These are phyloP conservation scores for Aspergillus sp. DNA, from an alignment of 2,329 filamentous ascomycete genomes.

Conservation along the genomic window DNA sequence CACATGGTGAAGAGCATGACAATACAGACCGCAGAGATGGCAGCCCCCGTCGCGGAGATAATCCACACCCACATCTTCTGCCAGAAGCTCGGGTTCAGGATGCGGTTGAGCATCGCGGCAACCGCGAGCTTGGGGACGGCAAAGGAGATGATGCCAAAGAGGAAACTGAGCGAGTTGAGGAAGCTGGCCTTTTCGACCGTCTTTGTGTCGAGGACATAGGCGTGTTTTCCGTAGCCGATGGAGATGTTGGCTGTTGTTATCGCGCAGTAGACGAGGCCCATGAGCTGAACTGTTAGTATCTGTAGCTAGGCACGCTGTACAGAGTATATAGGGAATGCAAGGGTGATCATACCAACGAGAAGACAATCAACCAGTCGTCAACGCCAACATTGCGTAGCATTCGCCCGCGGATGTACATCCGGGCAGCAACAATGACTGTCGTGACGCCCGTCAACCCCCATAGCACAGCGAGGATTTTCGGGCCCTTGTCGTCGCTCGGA, in stretches of 20 bases:
- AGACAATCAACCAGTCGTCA: slow-evolving; percentile 45
- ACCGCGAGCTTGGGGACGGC: slow-evolving; percentile 36
- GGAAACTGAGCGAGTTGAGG: slow-evolving; percentile 33
- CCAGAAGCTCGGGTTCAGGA: slow-evolving; percentile 30
- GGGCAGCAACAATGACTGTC: slow-evolving; percentile 36
- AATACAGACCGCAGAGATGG: slow-evolving; percentile 42
- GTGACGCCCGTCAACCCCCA: slow-evolving; percentile 38
- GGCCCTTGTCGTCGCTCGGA: slow-evolving; percentile 39
- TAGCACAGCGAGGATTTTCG: slow-evolving; percentile 37
- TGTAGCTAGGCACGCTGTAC: too few relatives aligned
- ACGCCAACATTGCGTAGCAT: slow-evolving; percentile 40
- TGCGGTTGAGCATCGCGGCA: slow-evolving; percentile 31
- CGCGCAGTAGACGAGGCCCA: slow-evolving; percentile 22
- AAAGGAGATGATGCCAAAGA: slow-evolving; percentile 37
- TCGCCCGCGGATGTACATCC: slow-evolving; percentile 38
- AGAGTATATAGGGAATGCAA: background rate
- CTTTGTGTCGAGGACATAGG: slow-evolving; percentile 32
- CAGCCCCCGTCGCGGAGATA: slow-evolving; percentile 36
- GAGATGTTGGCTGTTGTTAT: slow-evolving; percentile 42
- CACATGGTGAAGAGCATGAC: slow-evolving; percentile 52
- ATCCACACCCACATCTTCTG: slow-evolving; percentile 30
- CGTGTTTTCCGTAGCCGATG: slow-evolving; percentile 48
- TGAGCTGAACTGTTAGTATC: slow-evolving; percentile 10
- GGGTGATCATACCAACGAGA: slow-evolving; percentile 35
- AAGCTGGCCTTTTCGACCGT: slow-evolving; percentile 34